Evolutionary conservation across 192 early-diverging fungal genomes (phyloP).

Genomic region (Oehlia diaphana): DNA sequence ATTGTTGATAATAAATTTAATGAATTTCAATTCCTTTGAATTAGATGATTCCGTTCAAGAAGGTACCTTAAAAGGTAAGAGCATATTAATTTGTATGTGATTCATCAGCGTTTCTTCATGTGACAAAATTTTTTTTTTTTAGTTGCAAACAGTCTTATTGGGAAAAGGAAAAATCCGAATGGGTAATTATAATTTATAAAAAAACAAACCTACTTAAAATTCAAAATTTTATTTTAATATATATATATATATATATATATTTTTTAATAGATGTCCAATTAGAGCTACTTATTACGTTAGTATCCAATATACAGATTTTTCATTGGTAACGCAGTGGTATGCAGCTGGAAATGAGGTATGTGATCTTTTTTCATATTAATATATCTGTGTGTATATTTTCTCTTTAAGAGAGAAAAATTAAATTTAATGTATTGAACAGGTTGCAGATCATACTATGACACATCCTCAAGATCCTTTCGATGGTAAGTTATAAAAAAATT

Average conservation of each 20-base stretch:
- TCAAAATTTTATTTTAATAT: background rate
- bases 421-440: constrained; percentile 20
- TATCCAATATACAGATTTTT: constrained; percentile 63
- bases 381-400: no score
- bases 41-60: constrained; percentile 58
- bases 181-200: constrained; percentile 20
- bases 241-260: background rate
- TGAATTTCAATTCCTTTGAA: no score
- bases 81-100: background rate
- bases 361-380: no score
- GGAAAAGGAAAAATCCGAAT: constrained; percentile 7
- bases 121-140: background rate
- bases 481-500: constrained; percentile 23
- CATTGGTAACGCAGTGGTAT: constrained; percentile 60
- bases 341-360: constrained; percentile 43
- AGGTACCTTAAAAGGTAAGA: constrained; percentile 24
- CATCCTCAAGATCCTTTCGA: constrained; percentile 41
- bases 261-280: constrained; percentile 49
- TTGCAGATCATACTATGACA: constrained; percentile 61
- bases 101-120: background rate
- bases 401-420: background rate
- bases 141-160: background rate
- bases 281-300: constrained; percentile 62
- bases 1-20: background rate
- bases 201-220: constrained; percentile 19